These are phyloP conservation scores for Besnoitia besnoiti DNA, from an alignment of 169 alveolate genomes.

Conservation along the genomic window DNA sequence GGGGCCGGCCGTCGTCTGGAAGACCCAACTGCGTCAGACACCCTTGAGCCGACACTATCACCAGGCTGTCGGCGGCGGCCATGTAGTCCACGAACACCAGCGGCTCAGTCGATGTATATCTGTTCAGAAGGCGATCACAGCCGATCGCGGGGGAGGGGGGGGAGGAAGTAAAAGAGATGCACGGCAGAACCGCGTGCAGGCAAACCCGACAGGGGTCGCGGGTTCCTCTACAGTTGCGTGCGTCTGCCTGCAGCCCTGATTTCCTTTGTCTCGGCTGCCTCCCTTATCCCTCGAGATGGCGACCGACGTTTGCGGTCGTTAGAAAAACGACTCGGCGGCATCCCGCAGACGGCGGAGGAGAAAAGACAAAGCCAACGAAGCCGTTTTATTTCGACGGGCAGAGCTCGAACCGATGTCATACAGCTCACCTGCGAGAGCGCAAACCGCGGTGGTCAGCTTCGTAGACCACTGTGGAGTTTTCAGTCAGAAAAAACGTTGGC, in stretches of 20 bases:
- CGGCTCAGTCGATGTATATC: slow-evolving; percentile 7
- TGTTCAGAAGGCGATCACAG: not conserved
- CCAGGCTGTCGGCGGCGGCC: not conserved
- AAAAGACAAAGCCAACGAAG: too few relatives aligned
- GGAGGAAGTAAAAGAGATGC: too few relatives aligned
- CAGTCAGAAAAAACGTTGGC: not conserved
- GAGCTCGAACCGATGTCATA: too few relatives aligned
- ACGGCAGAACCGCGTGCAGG: too few relatives aligned
- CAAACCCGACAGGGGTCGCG: too few relatives aligned
- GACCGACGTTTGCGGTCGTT: too few relatives aligned
- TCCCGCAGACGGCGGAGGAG: too few relatives aligned
- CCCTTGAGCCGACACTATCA: not conserved
- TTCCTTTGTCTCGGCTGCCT: not conserved
- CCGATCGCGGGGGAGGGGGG: too few relatives aligned
- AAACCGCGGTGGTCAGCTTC: slow-evolving; percentile 23
- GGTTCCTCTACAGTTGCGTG: too few relatives aligned
- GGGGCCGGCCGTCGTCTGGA: not conserved
- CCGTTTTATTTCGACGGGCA: too few relatives aligned
- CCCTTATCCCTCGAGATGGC: not conserved
- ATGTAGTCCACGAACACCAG: not conserved
- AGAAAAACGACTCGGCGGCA: too few relatives aligned
- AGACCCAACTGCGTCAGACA: not conserved
- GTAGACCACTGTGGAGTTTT: not conserved
- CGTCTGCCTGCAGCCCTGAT: too few relatives aligned
- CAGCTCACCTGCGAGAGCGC: not conserved